phyloP scores from a whole-genome alignment of 1,284 basidiomycete species.

The Anthracocystis panici-leucophaei region DNA sequence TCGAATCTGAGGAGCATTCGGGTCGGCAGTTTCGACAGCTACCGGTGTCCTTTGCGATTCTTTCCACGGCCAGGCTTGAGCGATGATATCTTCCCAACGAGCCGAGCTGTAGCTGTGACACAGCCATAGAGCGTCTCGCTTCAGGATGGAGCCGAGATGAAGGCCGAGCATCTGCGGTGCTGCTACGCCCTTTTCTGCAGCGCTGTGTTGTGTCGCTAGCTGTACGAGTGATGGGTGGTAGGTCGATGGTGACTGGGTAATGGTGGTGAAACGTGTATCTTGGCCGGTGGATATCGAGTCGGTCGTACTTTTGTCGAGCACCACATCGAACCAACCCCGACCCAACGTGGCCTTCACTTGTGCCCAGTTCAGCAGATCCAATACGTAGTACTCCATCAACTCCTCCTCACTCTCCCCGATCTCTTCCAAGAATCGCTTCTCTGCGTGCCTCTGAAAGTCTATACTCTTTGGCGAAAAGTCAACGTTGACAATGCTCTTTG shows the following conservation, averaged over 20 bases:
- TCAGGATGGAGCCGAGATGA: slow-evolving; percentile 9
- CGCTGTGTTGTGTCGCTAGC: background rate
- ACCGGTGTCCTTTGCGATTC: slow-evolving; percentile 5
- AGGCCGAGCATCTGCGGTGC: slow-evolving; percentile 27
- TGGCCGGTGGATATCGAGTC: slow-evolving; percentile 44
- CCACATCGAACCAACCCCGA: slow-evolving; percentile 15
- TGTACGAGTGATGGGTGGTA: slow-evolving; percentile 5
- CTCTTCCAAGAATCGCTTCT: slow-evolving; percentile 5
- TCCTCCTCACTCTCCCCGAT: background rate
- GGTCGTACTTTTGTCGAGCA: slow-evolving; percentile 51
- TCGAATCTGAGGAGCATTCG: slow-evolving; percentile 29
- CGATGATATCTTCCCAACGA: slow-evolving; percentile 30
- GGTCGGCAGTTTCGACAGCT: slow-evolving; percentile 11
- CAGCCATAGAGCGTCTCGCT: slow-evolving; percentile 15
- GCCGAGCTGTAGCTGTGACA: slow-evolving; percentile 44
- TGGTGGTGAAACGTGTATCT: slow-evolving; percentile 7
- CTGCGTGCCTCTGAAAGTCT: slow-evolving; percentile 11
- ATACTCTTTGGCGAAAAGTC: slow-evolving; percentile 36
- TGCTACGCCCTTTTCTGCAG: slow-evolving; percentile 1
- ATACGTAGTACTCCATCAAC: slow-evolving; percentile 28
- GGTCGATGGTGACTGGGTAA: background rate
- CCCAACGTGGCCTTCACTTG: background rate
- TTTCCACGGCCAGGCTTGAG: slow-evolving; percentile 13
- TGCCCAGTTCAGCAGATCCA: slow-evolving; percentile 32
- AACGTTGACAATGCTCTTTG: slow-evolving; percentile 27